A percentile compares a stretch with the other conserved stretches of the same genome.
Conservation (phyloP, 495 filamentous ascomycete species). For the Cercophora sp. region DNA sequence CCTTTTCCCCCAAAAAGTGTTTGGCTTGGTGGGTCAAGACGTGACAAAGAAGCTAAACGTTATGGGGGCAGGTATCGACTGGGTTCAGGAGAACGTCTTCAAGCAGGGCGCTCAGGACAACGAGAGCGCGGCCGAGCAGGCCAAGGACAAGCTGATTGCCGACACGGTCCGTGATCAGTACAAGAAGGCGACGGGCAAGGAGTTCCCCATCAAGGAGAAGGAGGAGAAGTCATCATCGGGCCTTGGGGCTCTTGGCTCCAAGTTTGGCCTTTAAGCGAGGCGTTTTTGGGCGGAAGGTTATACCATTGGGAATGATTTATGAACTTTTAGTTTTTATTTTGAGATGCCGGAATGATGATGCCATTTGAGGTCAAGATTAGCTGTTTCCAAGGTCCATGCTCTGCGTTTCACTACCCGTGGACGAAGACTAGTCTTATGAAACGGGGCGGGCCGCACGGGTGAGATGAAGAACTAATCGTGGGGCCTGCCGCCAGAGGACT, state of each 20-base stretch:
- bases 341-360: too few relatives aligned
- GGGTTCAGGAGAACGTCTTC: conserved; percentile 62
- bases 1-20: conserved; percentile 1
- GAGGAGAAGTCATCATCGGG: conserved; percentile 18
- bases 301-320: too few relatives aligned
- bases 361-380: too few relatives aligned
- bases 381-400: too few relatives aligned
- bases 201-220: conserved; percentile 63
- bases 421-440: too few relatives aligned
- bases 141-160: conserved; percentile 67
- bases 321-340: too few relatives aligned
- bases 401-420: too few relatives aligned
- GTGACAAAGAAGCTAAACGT: neutral
- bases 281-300: too few relatives aligned
- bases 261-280: neutral
- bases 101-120: conserved; percentile 63
- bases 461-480: too few relatives aligned
- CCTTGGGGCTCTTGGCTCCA: neutral
- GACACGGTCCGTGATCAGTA: conserved; percentile 60
- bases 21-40: conserved; percentile 5
- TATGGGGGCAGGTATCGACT: conserved; percentile 55
- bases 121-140: conserved; percentile 68
- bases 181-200: conserved; percentile 56
- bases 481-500: too few relatives aligned
- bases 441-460: too few relatives aligned